Conservation (phyloP, 1,139 yeast species). For the Taiozyma sp. region DNA sequence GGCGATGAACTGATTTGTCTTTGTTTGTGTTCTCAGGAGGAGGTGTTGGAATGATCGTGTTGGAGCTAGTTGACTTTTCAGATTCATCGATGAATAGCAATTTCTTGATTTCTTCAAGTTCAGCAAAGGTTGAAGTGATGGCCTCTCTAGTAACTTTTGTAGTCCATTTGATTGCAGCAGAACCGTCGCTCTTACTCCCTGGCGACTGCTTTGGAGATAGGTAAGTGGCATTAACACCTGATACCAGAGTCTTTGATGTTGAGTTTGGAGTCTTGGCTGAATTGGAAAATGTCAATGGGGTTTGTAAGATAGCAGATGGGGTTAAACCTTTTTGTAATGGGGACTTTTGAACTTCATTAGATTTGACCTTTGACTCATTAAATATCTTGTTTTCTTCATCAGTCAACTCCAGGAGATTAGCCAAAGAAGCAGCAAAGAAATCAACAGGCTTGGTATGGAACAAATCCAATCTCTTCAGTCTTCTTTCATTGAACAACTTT, state of each 20-base stretch:
- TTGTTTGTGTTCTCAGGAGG: slow-evolving; percentile 15
- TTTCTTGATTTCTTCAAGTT: slow-evolving; percentile 17
- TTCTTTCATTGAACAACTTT: slow-evolving; percentile 16
- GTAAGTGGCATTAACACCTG: slow-evolving; percentile 5
- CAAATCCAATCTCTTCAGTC: slow-evolving; percentile 17
- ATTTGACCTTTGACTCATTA: slow-evolving; percentile 12
- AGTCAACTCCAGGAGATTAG: slow-evolving; percentile 19
- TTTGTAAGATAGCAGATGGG: slow-evolving; percentile 24
- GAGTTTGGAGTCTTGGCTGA: slow-evolving; percentile 22
- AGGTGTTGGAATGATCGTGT: slow-evolving; percentile 16
- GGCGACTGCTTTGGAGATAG: slow-evolving; percentile 23
- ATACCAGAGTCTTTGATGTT: slow-evolving; percentile 7
- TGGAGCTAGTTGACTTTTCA: neutral
- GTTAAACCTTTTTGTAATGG: slow-evolving; percentile 21
- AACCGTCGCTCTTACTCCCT: slow-evolving; percentile 6
- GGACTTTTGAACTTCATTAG: slow-evolving; percentile 9
- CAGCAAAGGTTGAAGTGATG: slow-evolving; percentile 13
- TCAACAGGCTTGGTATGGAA: slow-evolving; percentile 17
- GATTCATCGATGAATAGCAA: slow-evolving; percentile 11
- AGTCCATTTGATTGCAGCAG: slow-evolving; percentile 13
- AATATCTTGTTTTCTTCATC: slow-evolving; percentile 22
- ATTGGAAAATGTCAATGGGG: slow-evolving; percentile 22
- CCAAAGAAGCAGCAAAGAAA: slow-evolving; percentile 22
- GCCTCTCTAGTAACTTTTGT: slow-evolving; percentile 20
- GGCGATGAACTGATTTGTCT: neutral